These are phyloP conservation scores for Amylostereum areolatum DNA, from an alignment of 1,284 basidiomycete genomes.

Conservation along the genomic window DNA sequence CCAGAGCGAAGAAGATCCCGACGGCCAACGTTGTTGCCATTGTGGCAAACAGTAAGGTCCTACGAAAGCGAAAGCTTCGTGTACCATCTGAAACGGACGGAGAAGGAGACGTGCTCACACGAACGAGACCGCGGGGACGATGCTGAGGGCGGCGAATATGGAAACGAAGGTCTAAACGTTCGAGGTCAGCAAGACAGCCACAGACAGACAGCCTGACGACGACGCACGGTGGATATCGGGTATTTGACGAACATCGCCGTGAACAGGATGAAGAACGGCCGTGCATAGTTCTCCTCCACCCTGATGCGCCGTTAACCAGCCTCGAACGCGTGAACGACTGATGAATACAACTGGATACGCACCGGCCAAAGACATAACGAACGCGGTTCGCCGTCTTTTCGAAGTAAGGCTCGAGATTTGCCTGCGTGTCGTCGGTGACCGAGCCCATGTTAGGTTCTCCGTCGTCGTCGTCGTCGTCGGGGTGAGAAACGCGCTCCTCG, in stretches of 20 bases:
- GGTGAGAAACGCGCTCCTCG: no score
- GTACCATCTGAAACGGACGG: neutral
- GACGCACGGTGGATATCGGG: constrained; percentile 9
- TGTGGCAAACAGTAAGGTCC: neutral
- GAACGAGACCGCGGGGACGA: constrained; percentile 28
- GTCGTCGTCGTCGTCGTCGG: neutral
- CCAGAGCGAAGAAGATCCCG: constrained; percentile 17
- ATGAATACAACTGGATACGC: neutral
- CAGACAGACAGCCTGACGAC: neutral
- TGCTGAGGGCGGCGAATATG: constrained; percentile 23
- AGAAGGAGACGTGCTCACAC: constrained; percentile 7
- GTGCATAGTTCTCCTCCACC: constrained; percentile 1
- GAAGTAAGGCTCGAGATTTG: neutral
- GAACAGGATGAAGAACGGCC: neutral
- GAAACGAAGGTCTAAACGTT: constrained; percentile 23
- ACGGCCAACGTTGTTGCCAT: constrained; percentile 18
- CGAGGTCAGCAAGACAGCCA: neutral
- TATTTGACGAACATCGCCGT: neutral
- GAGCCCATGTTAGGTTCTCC: no score
- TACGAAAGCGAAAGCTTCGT: neutral
- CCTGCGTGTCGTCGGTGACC: neutral
- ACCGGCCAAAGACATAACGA: constrained; percentile 1
- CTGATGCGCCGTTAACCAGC: neutral
- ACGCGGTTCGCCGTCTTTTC: neutral
- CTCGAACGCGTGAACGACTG: neutral